Evolutionary conservation across 192 early-diverging fungal genomes (phyloP).

Genomic region (Dissophora ornata): DNA sequence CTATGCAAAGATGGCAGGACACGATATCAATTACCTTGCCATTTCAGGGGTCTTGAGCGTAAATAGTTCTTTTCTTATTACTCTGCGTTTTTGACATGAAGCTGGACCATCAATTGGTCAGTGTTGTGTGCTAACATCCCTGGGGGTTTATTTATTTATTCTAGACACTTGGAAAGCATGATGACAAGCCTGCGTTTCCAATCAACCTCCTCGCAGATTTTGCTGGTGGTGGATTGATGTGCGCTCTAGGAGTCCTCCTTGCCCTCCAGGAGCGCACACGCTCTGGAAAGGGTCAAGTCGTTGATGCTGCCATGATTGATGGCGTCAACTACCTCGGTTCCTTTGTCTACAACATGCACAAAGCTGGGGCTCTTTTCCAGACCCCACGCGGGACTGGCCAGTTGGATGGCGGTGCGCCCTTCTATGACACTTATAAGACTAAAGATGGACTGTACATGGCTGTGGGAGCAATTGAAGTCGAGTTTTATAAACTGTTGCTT

Average conservation of each 20-base stretch:
- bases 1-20: conserved; percentile 64
- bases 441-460: conserved; percentile 74
- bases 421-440: conserved; percentile 75
- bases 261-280: conserved; percentile 68
- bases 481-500: conserved; percentile 69
- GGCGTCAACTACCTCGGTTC: conserved; percentile 69
- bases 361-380: conserved; percentile 61
- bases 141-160: conserved; percentile 5
- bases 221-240: conserved; percentile 74
- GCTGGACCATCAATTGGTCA: no score
- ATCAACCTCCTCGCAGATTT: conserved; percentile 70
- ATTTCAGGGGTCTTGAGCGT: conserved; percentile 71
- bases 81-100: no score
- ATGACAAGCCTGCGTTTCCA: conserved; percentile 58
- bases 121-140: no score
- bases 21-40: conserved; percentile 78
- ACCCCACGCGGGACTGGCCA: conserved; percentile 67
- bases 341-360: conserved; percentile 71
- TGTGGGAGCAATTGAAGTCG: conserved; percentile 73
- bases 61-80: neutral
- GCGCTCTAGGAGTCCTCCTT: conserved; percentile 70
- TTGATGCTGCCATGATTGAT: conserved; percentile 68
- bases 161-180: conserved; percentile 60
- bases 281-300: conserved; percentile 73
- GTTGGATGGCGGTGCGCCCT: conserved; percentile 75